Base-by-base conservation (phyloP, 1,284 basidiomycete species). In the Ceratobasidium sp. region DNA sequence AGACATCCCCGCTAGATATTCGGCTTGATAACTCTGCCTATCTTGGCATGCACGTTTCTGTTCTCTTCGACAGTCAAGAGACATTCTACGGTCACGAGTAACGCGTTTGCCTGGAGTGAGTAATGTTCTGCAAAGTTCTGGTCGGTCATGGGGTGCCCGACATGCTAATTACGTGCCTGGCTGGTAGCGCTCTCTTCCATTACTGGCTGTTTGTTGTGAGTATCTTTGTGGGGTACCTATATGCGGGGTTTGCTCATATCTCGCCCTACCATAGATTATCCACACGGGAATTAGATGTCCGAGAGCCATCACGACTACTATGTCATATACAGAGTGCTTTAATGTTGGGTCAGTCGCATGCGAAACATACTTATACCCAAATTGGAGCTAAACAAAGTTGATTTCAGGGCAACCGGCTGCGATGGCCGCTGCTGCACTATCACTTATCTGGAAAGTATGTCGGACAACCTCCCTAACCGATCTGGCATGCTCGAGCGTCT, bases 321-420 rank as follows among this genome's bases (percentile, higher is more conserved):
- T 71, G 69, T 71, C 69, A 29, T n/a, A 56, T 56, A 19, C 69
- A 71, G 43, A 71, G 69, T 40, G 69, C 69, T 9, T 25, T 71
- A 32, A 51, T 61, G 11, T 43, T 71, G 17, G 69, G 69, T 71
- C 25, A 71, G 69, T 49, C 11, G 17, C 34, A n/a, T 15, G 34
- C 22, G 15, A 9, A 7, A 9, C 13, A 44, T 29, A 69, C 22
- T 64, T 22, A 19, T 29, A 29, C 25, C 25, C 25, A 29, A 29
- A 29, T 29, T 29, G 25, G 25, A 29, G 25, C 25, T 40, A 40
- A 40, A 44, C 51, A 52, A 43, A 5, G 11, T 51, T 43, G 52
- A 25, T 8, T 61, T 9, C 25, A 71, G 69, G 34, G 11, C 56
- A 61, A 34, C 32, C 69, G 22, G 34, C 69, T 22, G 69, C 52